These are phyloP conservation scores for Ophiosphaerella narmari DNA, from an alignment of 2,329 filamentous ascomycete species.

Conservation along the genomic window DNA sequence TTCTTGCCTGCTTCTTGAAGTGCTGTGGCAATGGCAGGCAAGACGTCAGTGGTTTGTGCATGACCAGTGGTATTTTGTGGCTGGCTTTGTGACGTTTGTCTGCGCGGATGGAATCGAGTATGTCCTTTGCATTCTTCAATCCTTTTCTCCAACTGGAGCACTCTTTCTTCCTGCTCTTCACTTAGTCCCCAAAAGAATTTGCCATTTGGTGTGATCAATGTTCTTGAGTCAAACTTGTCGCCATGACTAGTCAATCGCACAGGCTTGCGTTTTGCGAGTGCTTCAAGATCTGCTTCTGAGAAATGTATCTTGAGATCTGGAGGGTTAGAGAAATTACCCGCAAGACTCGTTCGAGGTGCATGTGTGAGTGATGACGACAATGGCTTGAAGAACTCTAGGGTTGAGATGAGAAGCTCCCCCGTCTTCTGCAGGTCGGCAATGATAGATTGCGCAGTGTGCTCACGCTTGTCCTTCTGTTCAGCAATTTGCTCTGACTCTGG, in stretches of 20 bases:
- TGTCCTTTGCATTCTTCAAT: constrained; percentile 38
- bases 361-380: constrained; percentile 42
- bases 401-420: constrained; percentile 45
- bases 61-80: constrained; percentile 16
- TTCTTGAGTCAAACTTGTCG: constrained; percentile 55
- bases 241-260: constrained; percentile 51
- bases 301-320: constrained; percentile 44
- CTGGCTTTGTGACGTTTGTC: constrained; percentile 17
- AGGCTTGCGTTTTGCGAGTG: constrained; percentile 61
- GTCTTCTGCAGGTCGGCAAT: constrained; percentile 46
- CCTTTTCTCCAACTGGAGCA: constrained; percentile 67
- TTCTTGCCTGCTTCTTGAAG: constrained; percentile 44
- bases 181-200: constrained; percentile 75
- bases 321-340: constrained; percentile 31
- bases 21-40: constrained; percentile 43
- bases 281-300: constrained; percentile 50
- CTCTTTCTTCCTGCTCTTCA: constrained; percentile 70
- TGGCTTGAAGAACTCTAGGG: constrained; percentile 51
- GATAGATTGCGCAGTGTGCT: constrained; percentile 42
- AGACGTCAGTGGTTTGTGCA: constrained; percentile 32
- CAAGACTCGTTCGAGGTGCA: constrained; percentile 25
- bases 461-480: constrained; percentile 38
- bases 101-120: constrained; percentile 38
- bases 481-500: constrained; percentile 21
- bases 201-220: constrained; percentile 76